These are phyloP conservation scores for Pseudopyricularia cyperi DNA, from an alignment of 2,329 filamentous ascomycete genomes.

Conservation along the genomic window DNA sequence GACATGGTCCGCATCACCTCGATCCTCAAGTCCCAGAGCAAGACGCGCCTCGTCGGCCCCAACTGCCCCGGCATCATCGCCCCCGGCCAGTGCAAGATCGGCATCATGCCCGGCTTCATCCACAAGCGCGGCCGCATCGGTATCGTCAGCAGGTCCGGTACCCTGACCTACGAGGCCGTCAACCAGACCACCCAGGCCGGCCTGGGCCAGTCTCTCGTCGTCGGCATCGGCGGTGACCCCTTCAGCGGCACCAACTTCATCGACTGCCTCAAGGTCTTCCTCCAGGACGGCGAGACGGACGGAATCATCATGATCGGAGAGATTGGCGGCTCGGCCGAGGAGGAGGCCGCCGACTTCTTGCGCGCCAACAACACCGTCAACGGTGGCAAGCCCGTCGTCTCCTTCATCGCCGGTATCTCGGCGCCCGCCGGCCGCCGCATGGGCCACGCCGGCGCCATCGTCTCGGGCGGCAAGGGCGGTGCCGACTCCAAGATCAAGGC, in stretches of 20 bases:
- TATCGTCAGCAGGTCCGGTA: slow-evolving; percentile 96
- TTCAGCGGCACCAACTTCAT: slow-evolving; percentile 99
- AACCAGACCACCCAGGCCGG: slow-evolving; percentile 98
- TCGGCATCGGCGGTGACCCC: slow-evolving; percentile 96
- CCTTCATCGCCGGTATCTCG: slow-evolving; percentile 97
- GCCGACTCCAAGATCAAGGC: slow-evolving; percentile 97
- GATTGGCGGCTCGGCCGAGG: slow-evolving; percentile 94
- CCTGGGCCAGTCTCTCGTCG: slow-evolving; percentile 93
- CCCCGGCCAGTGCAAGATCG: slow-evolving; percentile 96
- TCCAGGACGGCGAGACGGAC: slow-evolving; percentile 90
- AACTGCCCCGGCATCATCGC: slow-evolving; percentile 98
- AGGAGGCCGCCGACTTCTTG: slow-evolving; percentile 95
- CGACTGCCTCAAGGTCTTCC: slow-evolving; percentile 95
- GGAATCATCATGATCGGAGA: slow-evolving; percentile 99
- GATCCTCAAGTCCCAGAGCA: slow-evolving; percentile 94
- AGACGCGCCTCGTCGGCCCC: slow-evolving; percentile 91
- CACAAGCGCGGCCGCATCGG: slow-evolving; percentile 98
- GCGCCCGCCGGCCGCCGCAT: slow-evolving; percentile 92
- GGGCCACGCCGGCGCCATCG: slow-evolving; percentile 97
- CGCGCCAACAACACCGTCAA: slow-evolving; percentile 81
- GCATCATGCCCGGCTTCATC: slow-evolving; percentile 99
- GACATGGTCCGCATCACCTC: slow-evolving; percentile 99
- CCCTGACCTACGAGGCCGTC: slow-evolving; percentile 97
- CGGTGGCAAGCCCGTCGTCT: slow-evolving; percentile 82
- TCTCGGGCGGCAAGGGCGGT: slow-evolving; percentile 93